Evolutionary conservation across 2,329 filamentous ascomycete genomes (phyloP).

Genomic region (Fusarium humuli): DNA sequence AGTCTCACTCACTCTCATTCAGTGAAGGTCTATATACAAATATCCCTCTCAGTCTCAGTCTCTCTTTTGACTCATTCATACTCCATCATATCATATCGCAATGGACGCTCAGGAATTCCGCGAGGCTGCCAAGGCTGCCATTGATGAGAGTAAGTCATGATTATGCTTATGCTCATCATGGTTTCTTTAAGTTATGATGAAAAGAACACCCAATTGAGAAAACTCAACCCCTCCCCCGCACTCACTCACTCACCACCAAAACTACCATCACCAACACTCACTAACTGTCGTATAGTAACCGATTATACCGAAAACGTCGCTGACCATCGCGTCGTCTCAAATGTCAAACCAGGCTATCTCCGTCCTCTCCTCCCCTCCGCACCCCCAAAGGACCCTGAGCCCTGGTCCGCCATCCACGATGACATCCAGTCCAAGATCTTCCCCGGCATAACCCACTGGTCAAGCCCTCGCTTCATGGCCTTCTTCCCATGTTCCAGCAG

Average conservation of each 20-base stretch:
- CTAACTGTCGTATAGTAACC: conserved; percentile 67
- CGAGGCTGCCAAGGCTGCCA: conserved; percentile 78
- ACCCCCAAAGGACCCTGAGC: conserved; percentile 74
- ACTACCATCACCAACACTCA: conserved; percentile 3
- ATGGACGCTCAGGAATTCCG: conserved; percentile 88
- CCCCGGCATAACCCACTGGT: conserved; percentile 94
- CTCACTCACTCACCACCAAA: neutral
- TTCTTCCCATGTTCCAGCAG: conserved; percentile 89
- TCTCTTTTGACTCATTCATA: neutral
- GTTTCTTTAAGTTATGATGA: conserved; percentile 48
- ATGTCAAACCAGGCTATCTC: conserved; percentile 87
- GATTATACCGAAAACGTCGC: conserved; percentile 83
- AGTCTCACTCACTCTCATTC: neutral
- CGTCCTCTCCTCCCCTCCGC: conserved; percentile 77
- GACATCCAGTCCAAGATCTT: conserved; percentile 90
- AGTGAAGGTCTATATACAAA: neutral
- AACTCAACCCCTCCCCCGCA: conserved; percentile 8
- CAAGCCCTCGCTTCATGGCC: conserved; percentile 93
- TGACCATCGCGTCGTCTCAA: conserved; percentile 77
- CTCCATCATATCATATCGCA: neutral
- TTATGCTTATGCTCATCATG: neutral
- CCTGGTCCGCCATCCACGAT: conserved; percentile 81
- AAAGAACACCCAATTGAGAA: neutral
- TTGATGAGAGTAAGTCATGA: conserved; percentile 79
- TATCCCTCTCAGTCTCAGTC: neutral